Base-by-base conservation (phyloP, 2,329 filamentous ascomycete species). In the Calonectria hongkongensis region DNA sequence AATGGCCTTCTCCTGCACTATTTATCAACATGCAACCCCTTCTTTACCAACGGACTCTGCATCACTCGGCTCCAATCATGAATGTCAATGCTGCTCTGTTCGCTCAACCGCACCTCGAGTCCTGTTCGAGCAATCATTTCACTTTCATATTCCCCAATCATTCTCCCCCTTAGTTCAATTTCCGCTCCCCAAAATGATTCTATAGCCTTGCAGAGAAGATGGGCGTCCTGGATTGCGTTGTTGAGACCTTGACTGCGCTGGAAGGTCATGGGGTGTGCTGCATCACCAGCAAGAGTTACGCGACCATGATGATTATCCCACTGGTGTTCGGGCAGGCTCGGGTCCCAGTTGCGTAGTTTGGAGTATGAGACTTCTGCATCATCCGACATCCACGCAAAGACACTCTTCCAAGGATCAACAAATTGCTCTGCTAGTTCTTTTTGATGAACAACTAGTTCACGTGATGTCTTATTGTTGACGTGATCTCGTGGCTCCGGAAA, bases 261-360 rank as follows among this genome's bases (percentile, higher is more conserved):
- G 30, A 56, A 39, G 18, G 51, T 56, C 51, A 56, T 39, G 2
- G 51, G 30, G 25, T 56, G 51, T 6, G 51, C 51, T 39, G 51
- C 51, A 33, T 56, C 51, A 18, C 51, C 51, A 5, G 51, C 51
- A 15, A 56, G 51, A 2, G 51, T 56, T 7, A 56, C 30, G 12
- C 51, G 9, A 12, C 51, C 51, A 0, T 18, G 18, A 3, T 21
- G 30, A 21, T 56, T 56, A n/a, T 56, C 51, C 51, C 51, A 56
- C n/a, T 18, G 51, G 5, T 56, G 51, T 8, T 56, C n/a, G 1
- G 51, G 51, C 3, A 56, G n/a, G 30, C 51, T 56, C 18, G 51
- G 51, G n/a, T 56, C 51, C 51, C 51, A 56, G n/a, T 56, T 56
- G 12, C 51, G 51, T 18, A 56, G 15, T n/a, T 56, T 56, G 51